Base-by-base conservation (phyloP, 2,329 filamentous ascomycete species). In the Fusarium sp. region DNA sequence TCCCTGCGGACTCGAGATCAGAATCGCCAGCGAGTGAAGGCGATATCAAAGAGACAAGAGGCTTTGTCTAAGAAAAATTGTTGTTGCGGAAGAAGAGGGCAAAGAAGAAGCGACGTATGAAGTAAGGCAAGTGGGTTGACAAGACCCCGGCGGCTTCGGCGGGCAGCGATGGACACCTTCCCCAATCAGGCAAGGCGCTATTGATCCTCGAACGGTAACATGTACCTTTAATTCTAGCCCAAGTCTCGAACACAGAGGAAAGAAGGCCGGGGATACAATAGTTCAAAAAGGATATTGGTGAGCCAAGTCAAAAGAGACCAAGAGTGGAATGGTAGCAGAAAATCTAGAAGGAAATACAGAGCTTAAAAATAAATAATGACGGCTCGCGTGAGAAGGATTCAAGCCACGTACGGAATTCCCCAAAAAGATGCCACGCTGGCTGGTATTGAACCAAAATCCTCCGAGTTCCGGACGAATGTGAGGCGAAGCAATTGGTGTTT, bases 341-440 rank as follows among this genome's bases (percentile, higher is more conserved):
- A 37, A 27, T 3, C 28, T 16, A 37, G 41, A 36, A 23, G 13
- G 8, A n/a, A 15, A 50, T 9, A 11, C 7, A 2, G 41, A 53
- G 36, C 13, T 60, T 66, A 60, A 68, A 43, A 54, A 52, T 52
- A 39, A 13, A 48, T 39, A 27, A 16, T 48, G 41, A 18, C 43
- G 4, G 15, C 40, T 68, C 27, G 50, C 34, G 37, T 55, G 37
- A 41, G 13, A 40, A 48, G n/a, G 16, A 15, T n/a, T 46, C 34
- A 54, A 68, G 67, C 48, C 15, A 59, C 44, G 8, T 54, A 60
- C 23, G 10, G 28, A 31, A 23, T 43, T 48, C 15, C 15, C 3
- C 11, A 40, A 51, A 37, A 75, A 76, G 71, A 76, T 71, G 73
- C 65, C 73, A 76, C 73, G 74, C 72, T 76, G 72, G 63, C 73